phyloP scores from a whole-genome alignment of 352 stramenopile genomes.

The Phytophthora cajani region DNA sequence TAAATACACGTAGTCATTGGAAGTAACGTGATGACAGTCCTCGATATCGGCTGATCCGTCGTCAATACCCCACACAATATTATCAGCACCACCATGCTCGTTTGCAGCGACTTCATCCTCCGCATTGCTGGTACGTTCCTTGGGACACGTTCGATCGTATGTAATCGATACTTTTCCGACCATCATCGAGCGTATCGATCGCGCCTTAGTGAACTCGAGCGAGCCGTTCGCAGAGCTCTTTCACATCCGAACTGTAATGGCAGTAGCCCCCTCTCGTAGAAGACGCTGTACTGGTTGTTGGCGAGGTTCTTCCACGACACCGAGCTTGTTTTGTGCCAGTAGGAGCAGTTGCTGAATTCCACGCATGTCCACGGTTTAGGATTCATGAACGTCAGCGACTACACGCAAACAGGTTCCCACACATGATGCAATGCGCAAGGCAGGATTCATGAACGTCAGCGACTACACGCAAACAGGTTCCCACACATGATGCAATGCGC shows the following conservation, averaged over 20 bases:
- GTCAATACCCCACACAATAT: not conserved
- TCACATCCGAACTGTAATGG: not conserved
- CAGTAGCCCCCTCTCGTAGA: not conserved
- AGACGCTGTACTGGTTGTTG: too few species aligned
- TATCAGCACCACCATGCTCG: not conserved
- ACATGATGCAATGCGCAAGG: too few species aligned
- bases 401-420: too few species aligned
- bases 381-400: too few species aligned
- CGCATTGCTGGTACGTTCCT: too few species aligned
- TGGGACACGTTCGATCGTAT: not conserved
- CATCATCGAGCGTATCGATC: not conserved
- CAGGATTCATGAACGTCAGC: too few species aligned
- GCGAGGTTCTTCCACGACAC: too few species aligned
- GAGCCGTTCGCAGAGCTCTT: not conserved
- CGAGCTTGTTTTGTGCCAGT: too few species aligned
- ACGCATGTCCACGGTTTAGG: too few species aligned
- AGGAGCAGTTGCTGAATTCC: too few species aligned
- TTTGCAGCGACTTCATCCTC: not conserved
- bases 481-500: too few species aligned
- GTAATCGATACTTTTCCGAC: not conserved
- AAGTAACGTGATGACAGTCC: constrained; percentile 12
- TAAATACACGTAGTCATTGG: not conserved
- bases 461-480: too few species aligned
- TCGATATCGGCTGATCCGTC: not conserved
- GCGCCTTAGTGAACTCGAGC: not conserved